Base-by-base conservation (phyloP, 2,329 filamentous ascomycete species). In the Penicillium sp. region DNA sequence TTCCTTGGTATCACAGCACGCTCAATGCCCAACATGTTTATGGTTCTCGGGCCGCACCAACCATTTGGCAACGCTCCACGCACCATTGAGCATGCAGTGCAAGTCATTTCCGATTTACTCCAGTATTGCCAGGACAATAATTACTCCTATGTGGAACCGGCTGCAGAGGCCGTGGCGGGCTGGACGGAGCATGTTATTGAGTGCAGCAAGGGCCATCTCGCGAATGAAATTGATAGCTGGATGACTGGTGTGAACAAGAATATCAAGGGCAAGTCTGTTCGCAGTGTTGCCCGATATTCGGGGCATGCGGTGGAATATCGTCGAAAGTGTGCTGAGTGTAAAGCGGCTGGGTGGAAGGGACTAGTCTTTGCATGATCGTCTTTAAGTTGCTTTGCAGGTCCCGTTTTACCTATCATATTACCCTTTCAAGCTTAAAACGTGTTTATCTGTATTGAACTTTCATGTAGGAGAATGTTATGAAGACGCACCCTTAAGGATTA, bases 241-340 rank as follows among this genome's bases (percentile, higher is more conserved):
- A 84, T 85, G 82, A 85, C 82, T 2, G 83, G 83, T 1, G 81
- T 85, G 3, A 85, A 85, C 65, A 82, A 75, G 62, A 84, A 84
- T 64, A 69, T 84, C 24, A 72, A 75, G 17, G 72, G 77, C 8
- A 84, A 83, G 73, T 74, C 78, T 64, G 77, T 76, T 63, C 73
- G 82, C 35, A 79, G 70, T 24, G 75, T 85, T 63, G 79, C 79
- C 2, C 73, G 82, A 40, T 85, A 84, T 58, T 76, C 75, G 35
- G 83, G 82, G 0, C 74, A 76, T n/a, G 81, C 79, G 0, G 74
- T 76, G 0, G 81, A 78, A 2, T 85, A 80, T 65, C 72, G 81
- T 50, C 59, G 58, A 37, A 60, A 56, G 49, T 68, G 62, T 47
- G 44, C 44, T 47, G 22, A 47, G 6, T 47, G 44, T 15, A 26